Conservation (phyloP, 495 filamentous ascomycete genomes). For the Annulohypoxylon nitens region DNA sequence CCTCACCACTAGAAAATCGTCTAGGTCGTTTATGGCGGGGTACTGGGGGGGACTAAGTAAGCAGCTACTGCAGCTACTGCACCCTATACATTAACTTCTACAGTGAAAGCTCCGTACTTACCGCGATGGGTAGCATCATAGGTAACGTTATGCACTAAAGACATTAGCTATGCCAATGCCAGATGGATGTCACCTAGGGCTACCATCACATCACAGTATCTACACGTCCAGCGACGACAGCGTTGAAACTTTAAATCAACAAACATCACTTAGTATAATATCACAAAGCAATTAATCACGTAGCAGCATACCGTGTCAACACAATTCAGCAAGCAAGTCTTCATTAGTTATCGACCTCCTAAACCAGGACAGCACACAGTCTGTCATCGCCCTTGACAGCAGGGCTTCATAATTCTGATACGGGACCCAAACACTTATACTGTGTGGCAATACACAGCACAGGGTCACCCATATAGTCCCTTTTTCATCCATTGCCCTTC, state of each 20-base stretch:
- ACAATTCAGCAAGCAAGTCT: neutral
- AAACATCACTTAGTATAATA: no score
- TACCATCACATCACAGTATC: no score
- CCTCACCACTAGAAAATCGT: slow-evolving; percentile 3
- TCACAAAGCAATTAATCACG: no score
- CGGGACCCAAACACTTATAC: slow-evolving; percentile 5
- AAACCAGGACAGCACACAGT: neutral
- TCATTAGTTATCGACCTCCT: neutral
- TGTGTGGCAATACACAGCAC: slow-evolving; percentile 15
- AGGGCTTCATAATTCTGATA: neutral
- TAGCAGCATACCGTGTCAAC: no score
- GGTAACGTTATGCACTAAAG: slow-evolving; percentile 8
- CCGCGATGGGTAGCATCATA: neutral
- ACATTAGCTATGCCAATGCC: neutral
- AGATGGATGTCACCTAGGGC: no score
- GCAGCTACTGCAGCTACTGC: slow-evolving; percentile 34
- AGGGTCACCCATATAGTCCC: slow-evolving; percentile 9
- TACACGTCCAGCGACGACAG: no score
- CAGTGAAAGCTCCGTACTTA: slow-evolving; percentile 16
- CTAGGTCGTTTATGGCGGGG: slow-evolving; percentile 2
- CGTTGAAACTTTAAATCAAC: no score
- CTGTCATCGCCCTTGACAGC: neutral
- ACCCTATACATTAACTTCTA: neutral
- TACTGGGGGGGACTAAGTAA: slow-evolving; percentile 10
- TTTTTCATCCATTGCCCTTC: neutral